Evolutionary conservation across 1,139 yeast species (phyloP).

Genomic region (Hanseniaspora uvarum): DNA sequence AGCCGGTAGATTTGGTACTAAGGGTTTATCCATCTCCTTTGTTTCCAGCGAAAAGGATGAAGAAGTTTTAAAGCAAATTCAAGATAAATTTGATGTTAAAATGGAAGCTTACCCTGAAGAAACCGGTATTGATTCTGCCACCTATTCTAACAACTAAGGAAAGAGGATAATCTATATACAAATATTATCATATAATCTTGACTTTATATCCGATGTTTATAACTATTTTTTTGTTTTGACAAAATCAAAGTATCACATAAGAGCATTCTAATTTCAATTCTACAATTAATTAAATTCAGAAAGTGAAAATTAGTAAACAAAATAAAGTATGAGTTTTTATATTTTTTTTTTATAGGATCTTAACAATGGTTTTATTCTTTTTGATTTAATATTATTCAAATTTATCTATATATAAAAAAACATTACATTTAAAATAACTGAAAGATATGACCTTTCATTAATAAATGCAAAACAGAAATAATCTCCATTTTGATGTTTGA

Average conservation of each 20-base stretch:
- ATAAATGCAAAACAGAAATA: constrained; percentile 15
- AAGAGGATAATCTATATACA: too few species aligned
- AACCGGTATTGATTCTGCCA: constrained; percentile 94
- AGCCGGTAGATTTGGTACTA: constrained; percentile 99
- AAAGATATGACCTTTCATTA: constrained; percentile 6
- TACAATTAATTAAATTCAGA: too few species aligned
- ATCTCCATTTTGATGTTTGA: constrained; percentile 19
- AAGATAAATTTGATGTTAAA: constrained; percentile 94
- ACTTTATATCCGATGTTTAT: background rate
- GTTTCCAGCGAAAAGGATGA: constrained; percentile 81
- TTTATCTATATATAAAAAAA: constrained; percentile 14
- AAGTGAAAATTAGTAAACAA: background rate
- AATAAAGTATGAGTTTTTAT: constrained; percentile 3
- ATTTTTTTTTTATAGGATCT: constrained; percentile 5
- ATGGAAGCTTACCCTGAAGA: constrained; percentile 83
- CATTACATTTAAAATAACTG: constrained; percentile 1
- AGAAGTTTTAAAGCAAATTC: constrained; percentile 83
- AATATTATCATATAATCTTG: background rate
- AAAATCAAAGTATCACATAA: too few species aligned
- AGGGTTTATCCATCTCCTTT: constrained; percentile 90
- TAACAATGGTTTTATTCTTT: constrained; percentile 11
- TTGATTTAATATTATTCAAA: constrained; percentile 7
- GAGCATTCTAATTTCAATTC: too few species aligned
- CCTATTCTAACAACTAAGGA: constrained; percentile 84
- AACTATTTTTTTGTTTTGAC: too few species aligned